Evolutionary conservation across 768 basidiomycete genomes (phyloP).

Genomic region (Leccinum variicolor): DNA sequence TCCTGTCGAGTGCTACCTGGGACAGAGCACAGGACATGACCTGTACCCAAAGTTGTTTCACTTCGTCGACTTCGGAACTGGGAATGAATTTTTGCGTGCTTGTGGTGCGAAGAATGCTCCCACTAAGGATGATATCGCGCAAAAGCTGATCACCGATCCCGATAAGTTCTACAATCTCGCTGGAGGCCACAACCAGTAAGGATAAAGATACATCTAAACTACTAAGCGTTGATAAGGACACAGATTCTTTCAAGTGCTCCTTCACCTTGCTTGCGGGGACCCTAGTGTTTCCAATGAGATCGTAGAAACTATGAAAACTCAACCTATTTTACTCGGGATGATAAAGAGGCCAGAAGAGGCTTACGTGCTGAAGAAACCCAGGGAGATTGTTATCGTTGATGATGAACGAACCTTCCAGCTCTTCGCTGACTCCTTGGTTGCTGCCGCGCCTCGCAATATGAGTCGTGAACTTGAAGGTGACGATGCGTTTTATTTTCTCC

Average conservation of each 20-base stretch:
- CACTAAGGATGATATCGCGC: slow-evolving; percentile 72
- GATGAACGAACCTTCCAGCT: slow-evolving; percentile 72
- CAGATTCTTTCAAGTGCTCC: too few relatives aligned
- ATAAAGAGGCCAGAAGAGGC: slow-evolving; percentile 46
- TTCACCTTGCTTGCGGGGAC: too few relatives aligned
- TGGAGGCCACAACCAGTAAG: slow-evolving; percentile 50
- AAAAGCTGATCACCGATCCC: slow-evolving; percentile 63
- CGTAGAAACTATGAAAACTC: slow-evolving; percentile 57
- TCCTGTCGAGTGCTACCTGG: slow-evolving; percentile 68
- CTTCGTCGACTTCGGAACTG: slow-evolving; percentile 81
- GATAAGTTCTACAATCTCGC: slow-evolving; percentile 64
- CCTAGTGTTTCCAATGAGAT: slow-evolving; percentile 42
- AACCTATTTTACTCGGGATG: slow-evolving; percentile 67
- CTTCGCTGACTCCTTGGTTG: slow-evolving; percentile 69
- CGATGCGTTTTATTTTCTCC: neutral
- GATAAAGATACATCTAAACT: slow-evolving; percentile 17
- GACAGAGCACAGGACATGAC: slow-evolving; percentile 41
- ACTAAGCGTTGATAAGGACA: neutral
- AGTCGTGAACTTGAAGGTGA: slow-evolving; percentile 84
- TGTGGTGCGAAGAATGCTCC: slow-evolving; percentile 85
- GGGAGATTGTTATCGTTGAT: slow-evolving; percentile 74
- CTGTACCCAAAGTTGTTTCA: slow-evolving; percentile 78
- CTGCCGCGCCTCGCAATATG: slow-evolving; percentile 81
- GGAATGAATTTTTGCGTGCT: slow-evolving; percentile 78
- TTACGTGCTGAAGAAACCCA: slow-evolving; percentile 61